Conservation (phyloP, 768 basidiomycete species). For the Psilocybe azurescens region DNA sequence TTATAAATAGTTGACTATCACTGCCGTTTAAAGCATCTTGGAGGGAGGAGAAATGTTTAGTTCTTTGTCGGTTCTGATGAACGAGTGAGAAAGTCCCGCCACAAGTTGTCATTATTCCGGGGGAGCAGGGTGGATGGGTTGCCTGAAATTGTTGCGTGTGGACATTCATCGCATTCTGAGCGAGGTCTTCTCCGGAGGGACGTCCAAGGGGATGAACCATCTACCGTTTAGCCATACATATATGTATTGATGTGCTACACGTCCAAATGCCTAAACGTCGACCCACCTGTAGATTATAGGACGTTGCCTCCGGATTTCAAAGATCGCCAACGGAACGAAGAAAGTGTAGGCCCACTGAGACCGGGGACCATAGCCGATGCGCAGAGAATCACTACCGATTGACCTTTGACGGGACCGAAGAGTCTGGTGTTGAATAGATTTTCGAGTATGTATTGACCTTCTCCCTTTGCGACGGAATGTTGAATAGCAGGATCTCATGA, state of each 20-base stretch:
- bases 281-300: neutral
- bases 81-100: conserved; percentile 1
- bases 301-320: neutral
- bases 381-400: neutral
- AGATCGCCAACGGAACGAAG: neutral
- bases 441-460: neutral
- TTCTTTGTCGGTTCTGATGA: conserved; percentile 1
- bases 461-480: neutral
- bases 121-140: conserved; percentile 9
- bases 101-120: neutral
- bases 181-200: conserved; percentile 1
- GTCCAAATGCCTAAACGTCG: neutral
- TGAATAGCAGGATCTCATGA: conserved; percentile 6
- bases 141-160: conserved; percentile 5
- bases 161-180: no score
- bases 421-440: conserved; percentile 3
- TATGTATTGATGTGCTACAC: neutral
- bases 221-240: neutral
- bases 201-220: neutral
- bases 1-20: neutral
- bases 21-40: neutral
- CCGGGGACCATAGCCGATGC: neutral
- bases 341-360: neutral
- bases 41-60: neutral
- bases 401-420: conserved; percentile 14